These are phyloP conservation scores for Arthroderma sp. DNA, from an alignment of 2,329 filamentous ascomycete genomes.

Conservation along the genomic window DNA sequence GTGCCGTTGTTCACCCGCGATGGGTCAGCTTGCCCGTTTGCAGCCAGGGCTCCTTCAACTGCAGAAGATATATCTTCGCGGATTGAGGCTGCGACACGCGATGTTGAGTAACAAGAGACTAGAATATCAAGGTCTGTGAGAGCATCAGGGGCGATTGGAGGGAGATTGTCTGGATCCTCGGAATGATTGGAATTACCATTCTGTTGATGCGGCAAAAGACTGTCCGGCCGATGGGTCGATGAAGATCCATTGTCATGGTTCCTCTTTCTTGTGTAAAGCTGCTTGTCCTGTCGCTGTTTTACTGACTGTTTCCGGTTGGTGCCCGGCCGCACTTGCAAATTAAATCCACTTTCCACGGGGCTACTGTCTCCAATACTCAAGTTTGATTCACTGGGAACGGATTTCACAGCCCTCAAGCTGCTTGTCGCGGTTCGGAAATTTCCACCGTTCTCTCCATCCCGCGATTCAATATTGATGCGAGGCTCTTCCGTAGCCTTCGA, in stretches of 20 bases:
- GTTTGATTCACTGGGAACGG: conserved; percentile 70
- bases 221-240: conserved; percentile 41
- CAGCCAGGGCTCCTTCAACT: conserved; percentile 48
- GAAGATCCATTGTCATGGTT: conserved; percentile 41
- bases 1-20: conserved; percentile 34
- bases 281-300: conserved; percentile 71
- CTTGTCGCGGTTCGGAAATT: conserved; percentile 59
- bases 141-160: conserved; percentile 43
- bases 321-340: conserved; percentile 51
- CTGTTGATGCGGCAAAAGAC: conserved; percentile 42
- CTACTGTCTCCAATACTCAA: conserved; percentile 53
- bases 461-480: conserved; percentile 47
- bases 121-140: conserved; percentile 72
- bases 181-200: conserved; percentile 46
- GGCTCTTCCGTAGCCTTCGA: conserved; percentile 44
- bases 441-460: conserved; percentile 35
- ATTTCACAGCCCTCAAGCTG: conserved; percentile 79
- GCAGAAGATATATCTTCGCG: conserved; percentile 66
- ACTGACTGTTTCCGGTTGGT: conserved; percentile 66
- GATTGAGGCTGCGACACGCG: conserved; percentile 61
- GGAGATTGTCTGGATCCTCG: conserved; percentile 55
- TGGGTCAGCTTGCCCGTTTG: conserved; percentile 52
- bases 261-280: conserved; percentile 77
- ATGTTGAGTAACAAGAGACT: conserved; percentile 60
- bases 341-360: conserved; percentile 46